Percentiles rank a stretch among this genome's conserved stretches.
Evolutionary conservation across 345 rosid species (phyloP).

Genomic region (Citropsis articulata): DNA sequence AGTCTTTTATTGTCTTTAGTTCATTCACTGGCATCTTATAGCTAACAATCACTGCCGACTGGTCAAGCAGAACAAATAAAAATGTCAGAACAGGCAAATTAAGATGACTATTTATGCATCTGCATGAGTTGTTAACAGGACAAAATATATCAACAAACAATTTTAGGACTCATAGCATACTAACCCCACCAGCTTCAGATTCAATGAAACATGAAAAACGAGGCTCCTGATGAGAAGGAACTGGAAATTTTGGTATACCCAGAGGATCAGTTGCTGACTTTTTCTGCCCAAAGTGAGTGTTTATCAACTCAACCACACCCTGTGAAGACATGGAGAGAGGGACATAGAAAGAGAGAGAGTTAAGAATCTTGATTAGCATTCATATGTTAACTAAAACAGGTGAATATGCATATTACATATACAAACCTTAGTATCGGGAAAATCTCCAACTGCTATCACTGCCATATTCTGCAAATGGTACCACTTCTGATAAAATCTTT

Average conservation of each 20-base stretch:
- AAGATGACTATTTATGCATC: background rate
- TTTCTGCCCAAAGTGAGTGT: conserved; percentile 67
- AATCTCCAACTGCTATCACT: conserved; percentile 92
- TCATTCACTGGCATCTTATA: conserved; percentile 69
- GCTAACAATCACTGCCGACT: conserved; percentile 91
- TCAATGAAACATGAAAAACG: conserved; percentile 81
- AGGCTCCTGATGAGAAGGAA: conserved; percentile 80
- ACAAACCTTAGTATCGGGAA: conserved; percentile 75
- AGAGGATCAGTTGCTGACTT: conserved; percentile 41
- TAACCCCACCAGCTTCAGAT: conserved; percentile 92
- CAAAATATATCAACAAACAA: conserved; percentile 2
- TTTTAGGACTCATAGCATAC: conserved; percentile 23
- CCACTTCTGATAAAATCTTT: conserved; percentile 80
- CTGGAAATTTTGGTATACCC: conserved; percentile 50
- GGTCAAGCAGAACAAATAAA: conserved; percentile 28
- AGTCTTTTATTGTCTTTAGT: conserved; percentile 77
- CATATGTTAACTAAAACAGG: background rate
- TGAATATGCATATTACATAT: conserved; percentile 16
- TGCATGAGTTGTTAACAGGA: background rate
- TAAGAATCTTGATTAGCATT: conserved; percentile 10
- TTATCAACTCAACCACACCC: conserved; percentile 84
- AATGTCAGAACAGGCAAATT: conserved; percentile 13
- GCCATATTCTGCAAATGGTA: conserved; percentile 84
- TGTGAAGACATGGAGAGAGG: conserved; percentile 23
- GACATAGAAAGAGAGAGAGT: conserved; percentile 6